These are phyloP conservation scores for Gossypium thurberi DNA, from an alignment of 345 rosid genomes.

Conservation along the genomic window DNA sequence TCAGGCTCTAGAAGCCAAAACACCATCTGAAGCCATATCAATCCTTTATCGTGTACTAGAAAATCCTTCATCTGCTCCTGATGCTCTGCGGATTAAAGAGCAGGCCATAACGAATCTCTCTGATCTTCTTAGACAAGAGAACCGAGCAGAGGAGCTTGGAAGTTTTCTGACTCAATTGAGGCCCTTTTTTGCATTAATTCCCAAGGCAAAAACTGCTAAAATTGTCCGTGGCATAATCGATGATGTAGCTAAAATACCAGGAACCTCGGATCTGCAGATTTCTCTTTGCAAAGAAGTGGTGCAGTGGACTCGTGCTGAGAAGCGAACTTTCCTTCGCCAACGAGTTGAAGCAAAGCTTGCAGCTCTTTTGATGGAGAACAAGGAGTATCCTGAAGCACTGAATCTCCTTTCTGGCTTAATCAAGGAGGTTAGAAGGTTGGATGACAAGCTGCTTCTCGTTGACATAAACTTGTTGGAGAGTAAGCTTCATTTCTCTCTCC, in stretches of 20 bases:
- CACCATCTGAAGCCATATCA: slow-evolving; percentile 56
- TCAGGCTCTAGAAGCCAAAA: slow-evolving; percentile 63
- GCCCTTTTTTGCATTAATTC: slow-evolving; percentile 76
- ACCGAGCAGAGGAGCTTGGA: slow-evolving; percentile 75
- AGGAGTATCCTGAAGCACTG: slow-evolving; percentile 73
- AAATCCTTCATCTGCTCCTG: slow-evolving; percentile 79
- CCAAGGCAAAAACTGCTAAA: slow-evolving; percentile 96
- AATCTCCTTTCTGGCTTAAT: slow-evolving; percentile 57
- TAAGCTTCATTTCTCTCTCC: slow-evolving; percentile 81
- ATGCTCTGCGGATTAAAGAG: slow-evolving; percentile 72
- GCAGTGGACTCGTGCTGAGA: slow-evolving; percentile 86
- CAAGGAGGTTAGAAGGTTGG: slow-evolving; percentile 88
- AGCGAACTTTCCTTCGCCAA: slow-evolving; percentile 89
- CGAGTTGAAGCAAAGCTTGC: slow-evolving; percentile 97
- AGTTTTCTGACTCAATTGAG: slow-evolving; percentile 69
- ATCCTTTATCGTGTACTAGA: slow-evolving; percentile 63
- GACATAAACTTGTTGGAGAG: slow-evolving; percentile 93
- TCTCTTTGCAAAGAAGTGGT: slow-evolving; percentile 92
- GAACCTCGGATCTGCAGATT: slow-evolving; percentile 81
- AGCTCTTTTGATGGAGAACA: slow-evolving; percentile 80
- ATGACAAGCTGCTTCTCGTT: slow-evolving; percentile 89
- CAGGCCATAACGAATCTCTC: slow-evolving; percentile 74
- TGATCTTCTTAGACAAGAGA: slow-evolving; percentile 73
- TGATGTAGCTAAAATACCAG: slow-evolving; percentile 86
- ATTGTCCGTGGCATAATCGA: slow-evolving; percentile 78